phyloP scores from a whole-genome alignment of 2,329 filamentous ascomycete genomes.

The Cadophora sp. region DNA sequence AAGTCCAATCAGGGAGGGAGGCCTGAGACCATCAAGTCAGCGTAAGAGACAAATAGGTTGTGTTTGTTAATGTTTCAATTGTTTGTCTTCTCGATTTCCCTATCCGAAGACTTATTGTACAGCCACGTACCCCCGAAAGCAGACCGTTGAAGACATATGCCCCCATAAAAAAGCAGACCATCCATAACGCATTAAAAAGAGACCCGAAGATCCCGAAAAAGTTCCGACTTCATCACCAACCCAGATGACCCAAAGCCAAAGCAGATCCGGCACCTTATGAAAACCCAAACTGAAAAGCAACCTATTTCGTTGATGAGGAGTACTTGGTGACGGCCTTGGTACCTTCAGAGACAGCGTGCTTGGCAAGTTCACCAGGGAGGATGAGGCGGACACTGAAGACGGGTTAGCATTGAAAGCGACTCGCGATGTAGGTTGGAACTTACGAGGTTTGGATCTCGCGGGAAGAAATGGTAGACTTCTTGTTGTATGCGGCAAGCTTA shows the following conservation, averaged over 20 bases:
- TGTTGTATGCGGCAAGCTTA: slow-evolving; percentile 99
- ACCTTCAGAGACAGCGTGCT: slow-evolving; percentile 99
- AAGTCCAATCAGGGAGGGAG: no score
- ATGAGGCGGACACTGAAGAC: slow-evolving; percentile 81
- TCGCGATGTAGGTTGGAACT: slow-evolving; percentile 43
- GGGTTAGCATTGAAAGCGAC: neutral
- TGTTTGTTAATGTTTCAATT: slow-evolving; percentile 42
- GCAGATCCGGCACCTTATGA: slow-evolving; percentile 60
- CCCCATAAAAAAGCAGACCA: slow-evolving; percentile 68
- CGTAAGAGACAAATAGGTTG: neutral
- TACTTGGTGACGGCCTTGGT: slow-evolving; percentile 99
- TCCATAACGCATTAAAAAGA: slow-evolving; percentile 77
- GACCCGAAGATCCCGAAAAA: slow-evolving; percentile 42
- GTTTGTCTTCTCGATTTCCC: slow-evolving; percentile 44
- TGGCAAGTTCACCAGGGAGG: slow-evolving; percentile 97
- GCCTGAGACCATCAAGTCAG: neutral
- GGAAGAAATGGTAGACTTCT: slow-evolving; percentile 99
- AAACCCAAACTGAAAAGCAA: slow-evolving; percentile 60
- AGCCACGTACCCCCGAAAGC: slow-evolving; percentile 73
- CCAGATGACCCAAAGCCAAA: slow-evolving; percentile 52
- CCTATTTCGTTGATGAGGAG: slow-evolving; percentile 99
- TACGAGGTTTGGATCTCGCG: slow-evolving; percentile 98
- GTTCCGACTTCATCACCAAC: slow-evolving; percentile 41
- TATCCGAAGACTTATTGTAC: slow-evolving; percentile 65
- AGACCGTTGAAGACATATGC: slow-evolving; percentile 72